Evolutionary conservation across 306 rosid genomes (phyloP).

Genomic region (Morella rubra): DNA sequence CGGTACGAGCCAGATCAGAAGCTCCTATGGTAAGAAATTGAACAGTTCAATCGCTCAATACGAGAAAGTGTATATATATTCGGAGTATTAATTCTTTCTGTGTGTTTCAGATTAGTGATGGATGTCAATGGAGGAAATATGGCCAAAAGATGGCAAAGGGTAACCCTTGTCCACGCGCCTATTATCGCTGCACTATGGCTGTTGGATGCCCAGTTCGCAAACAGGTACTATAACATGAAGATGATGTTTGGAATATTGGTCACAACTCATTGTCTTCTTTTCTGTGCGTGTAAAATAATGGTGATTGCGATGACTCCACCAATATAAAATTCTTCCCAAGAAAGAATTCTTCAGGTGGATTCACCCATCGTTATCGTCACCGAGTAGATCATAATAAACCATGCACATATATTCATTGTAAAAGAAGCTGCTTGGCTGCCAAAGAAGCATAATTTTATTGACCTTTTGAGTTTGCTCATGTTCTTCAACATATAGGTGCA

Average conservation of each 20-base stretch:
- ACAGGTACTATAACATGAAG: slow-evolving; percentile 34
- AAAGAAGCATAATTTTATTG: not conserved
- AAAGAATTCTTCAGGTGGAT: not conserved
- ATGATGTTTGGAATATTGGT: not conserved
- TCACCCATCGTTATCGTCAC: not conserved
- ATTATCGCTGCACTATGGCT: slow-evolving; percentile 75
- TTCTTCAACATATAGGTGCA: slow-evolving; percentile 46
- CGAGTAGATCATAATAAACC: not conserved
- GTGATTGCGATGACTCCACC: not conserved
- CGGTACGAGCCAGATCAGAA: slow-evolving; percentile 55
- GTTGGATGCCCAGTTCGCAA: slow-evolving; percentile 60
- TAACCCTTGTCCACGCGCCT: slow-evolving; percentile 76
- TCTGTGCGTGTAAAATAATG: not conserved
- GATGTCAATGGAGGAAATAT: slow-evolving; percentile 80
- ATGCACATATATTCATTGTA: not conserved
- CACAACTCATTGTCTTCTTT: not conserved
- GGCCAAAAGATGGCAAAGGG: slow-evolving; percentile 77
- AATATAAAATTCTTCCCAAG: not conserved
- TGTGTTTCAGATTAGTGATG: slow-evolving; percentile 49
- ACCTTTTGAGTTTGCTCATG: not conserved
- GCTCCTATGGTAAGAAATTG: slow-evolving; percentile 37
- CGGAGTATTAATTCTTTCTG: not conserved
- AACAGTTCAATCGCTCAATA: not conserved
- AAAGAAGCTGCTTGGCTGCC: no score
- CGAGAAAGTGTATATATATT: not conserved